Evolutionary conservation across 129 eudicot species (phyloP).

Genomic region (Escallonia herrerae): DNA sequence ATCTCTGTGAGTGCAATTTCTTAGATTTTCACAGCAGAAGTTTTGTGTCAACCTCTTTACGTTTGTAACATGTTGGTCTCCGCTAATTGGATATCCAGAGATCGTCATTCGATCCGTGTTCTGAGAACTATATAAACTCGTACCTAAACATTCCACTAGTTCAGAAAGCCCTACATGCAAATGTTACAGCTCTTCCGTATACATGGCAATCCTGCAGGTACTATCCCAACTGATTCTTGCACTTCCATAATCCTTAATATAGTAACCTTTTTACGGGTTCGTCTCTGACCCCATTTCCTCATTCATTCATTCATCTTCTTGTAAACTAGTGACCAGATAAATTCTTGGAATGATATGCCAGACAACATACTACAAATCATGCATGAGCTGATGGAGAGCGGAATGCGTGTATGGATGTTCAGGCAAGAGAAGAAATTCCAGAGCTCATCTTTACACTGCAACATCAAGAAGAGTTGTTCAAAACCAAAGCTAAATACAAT

Average conservation of each 20-base stretch:
- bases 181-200: constrained; percentile 6
- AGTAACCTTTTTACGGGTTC: no score
- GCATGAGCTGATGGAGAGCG: constrained; percentile 3
- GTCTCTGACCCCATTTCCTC: not conserved
- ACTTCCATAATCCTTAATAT: not conserved
- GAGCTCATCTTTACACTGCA: no score
- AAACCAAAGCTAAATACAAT: no score
- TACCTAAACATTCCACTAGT: constrained; percentile 17
- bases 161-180: constrained; percentile 10
- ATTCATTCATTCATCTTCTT: not conserved
- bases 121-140: constrained; percentile 2
- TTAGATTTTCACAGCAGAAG: no score
- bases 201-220: constrained; percentile 14
- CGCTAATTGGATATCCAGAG: not conserved
- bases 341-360: not conserved
- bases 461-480: no score
- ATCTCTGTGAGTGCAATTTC: not conserved
- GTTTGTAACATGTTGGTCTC: not conserved
- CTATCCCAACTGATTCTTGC: not conserved
- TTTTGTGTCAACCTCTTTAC: no score
- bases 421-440: not conserved
- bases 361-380: not conserved
- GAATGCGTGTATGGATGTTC: not conserved
- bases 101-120: constrained; percentile 20
- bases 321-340: not conserved